Evolutionary conservation across 495 filamentous ascomycete species (phyloP), one percentile per base, ranked within the genome.

Genomic region (Alectoria sarmentosa): DNA sequence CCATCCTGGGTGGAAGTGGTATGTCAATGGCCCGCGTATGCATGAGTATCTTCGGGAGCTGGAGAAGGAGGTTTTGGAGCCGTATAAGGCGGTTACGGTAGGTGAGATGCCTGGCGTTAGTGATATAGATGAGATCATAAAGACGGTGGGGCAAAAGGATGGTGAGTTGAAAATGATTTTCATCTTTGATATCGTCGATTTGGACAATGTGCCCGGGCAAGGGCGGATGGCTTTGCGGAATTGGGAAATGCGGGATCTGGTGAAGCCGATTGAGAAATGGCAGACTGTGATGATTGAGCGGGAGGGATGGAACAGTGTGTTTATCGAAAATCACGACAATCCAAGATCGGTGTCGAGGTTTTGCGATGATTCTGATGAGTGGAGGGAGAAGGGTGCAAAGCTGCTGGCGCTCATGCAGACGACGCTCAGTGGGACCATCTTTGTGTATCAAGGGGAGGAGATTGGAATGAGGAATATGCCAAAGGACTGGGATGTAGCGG

Each of bases 11-110:
- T 72, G 73, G 60, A 68, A 76, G 54, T 76, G 76, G 54, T 88
- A 78, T 66, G 77, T 78, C 55, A 84, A 85, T 67, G 84, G 86
- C 10, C 85, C 87, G 0, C 72, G 80, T 26, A 76, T 88, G 65
- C 84, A 88, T 69, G 82, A 88, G 65, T 88, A 80, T 62, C 69
- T 85, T 46, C 74, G 76, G 13, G 87, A 86, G 68, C 82, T 90
- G 73, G 77, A 84, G 55, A 67, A 69, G 8, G 74, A 83, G 62
- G 80, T 87, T 15, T 76, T 90, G 46, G 76, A 74, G 36, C 73
- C 83, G 48, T 86, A 88, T 69, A 78, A 83, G 58, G 76, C 80
- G 11, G 77, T 88, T 64, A 84, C 84, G 0, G 86, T 90, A 4
- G 88, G 88, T 14, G 87, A 90, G 72, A 80, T 88, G 68, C 85